Conservation (phyloP, 257 asterid species). For the Fraxinus pennsylvanica region DNA sequence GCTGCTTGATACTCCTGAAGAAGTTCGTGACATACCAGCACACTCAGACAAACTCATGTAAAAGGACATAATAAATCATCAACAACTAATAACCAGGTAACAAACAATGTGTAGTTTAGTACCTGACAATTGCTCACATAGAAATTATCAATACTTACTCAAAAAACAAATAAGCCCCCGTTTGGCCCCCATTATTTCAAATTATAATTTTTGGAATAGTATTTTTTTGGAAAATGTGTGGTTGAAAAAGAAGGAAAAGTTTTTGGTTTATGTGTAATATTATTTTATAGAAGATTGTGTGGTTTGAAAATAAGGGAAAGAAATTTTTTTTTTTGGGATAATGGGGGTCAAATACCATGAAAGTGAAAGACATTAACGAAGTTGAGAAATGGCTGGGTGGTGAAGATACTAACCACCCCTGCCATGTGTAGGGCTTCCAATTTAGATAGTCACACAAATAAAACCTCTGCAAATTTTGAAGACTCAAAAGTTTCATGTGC, state of each 20-base stretch:
- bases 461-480: background rate
- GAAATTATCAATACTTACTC: background rate
- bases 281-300: too few species aligned
- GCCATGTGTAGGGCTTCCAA: background rate
- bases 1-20: constrained; percentile 76
- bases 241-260: too few species aligned
- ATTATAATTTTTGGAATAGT: too few species aligned
- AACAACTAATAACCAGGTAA: background rate
- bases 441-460: background rate
- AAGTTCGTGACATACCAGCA: constrained; percentile 21
- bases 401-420: background rate
- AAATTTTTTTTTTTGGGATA: too few species aligned
- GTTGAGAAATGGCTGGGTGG: background rate
- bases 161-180: background rate
- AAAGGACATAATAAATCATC: background rate
- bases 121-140: background rate
- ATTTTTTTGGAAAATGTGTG: too few species aligned
- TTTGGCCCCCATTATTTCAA: too few species aligned
- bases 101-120: background rate
- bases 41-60: constrained; percentile 10
- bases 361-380: background rate
- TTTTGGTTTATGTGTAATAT: too few species aligned
- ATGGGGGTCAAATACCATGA: background rate
- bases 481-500: background rate
- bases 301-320: too few species aligned